A percentile compares a stretch with the other conserved stretches of the same genome.
These are phyloP conservation scores for Linum lewisii DNA, from an alignment of 345 rosid species.

Conservation along the genomic window DNA sequence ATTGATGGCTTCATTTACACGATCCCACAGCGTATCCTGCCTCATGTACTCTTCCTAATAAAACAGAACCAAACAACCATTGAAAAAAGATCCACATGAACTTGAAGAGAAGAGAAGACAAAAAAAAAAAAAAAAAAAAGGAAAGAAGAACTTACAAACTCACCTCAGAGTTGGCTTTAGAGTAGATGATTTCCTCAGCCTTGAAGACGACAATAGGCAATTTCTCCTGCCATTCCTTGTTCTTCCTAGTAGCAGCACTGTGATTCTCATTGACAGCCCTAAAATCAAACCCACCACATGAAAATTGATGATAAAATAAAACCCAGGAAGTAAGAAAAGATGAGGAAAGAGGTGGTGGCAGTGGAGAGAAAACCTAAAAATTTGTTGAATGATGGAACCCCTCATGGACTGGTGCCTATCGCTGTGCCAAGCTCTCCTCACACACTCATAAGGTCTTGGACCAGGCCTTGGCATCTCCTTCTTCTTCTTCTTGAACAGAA, in stretches of 20 bases:
- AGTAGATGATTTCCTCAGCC: constrained; percentile 95
- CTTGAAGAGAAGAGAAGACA: constrained; percentile 5
- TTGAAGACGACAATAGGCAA: constrained; percentile 66
- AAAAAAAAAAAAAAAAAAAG: constrained; percentile 1
- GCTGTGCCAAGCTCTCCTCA: constrained; percentile 94
- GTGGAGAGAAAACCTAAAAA: constrained; percentile 65
- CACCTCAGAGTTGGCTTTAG: constrained; percentile 98
- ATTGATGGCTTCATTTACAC: constrained; percentile 83
- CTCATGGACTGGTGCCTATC: constrained; percentile 84
- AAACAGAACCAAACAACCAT: constrained; percentile 8
- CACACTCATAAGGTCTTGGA: constrained; percentile 93
- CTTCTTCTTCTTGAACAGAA: background rate
- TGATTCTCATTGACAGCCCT: constrained; percentile 68
- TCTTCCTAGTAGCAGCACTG: constrained; percentile 52
- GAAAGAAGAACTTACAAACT: constrained; percentile 12
- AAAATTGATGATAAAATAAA: no score
- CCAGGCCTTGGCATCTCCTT: constrained; percentile 85
- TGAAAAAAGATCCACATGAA: background rate
- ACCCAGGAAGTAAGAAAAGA: constrained; percentile 13
- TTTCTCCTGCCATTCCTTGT: constrained; percentile 91
- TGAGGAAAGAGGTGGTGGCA: constrained; percentile 3
- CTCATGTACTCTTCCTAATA: constrained; percentile 66
- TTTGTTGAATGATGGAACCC: constrained; percentile 81
- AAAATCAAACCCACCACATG: no score
- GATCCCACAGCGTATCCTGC: constrained; percentile 75